Conservation (phyloP, 2,329 filamentous ascomycete species). For the Cadophora gregata region DNA sequence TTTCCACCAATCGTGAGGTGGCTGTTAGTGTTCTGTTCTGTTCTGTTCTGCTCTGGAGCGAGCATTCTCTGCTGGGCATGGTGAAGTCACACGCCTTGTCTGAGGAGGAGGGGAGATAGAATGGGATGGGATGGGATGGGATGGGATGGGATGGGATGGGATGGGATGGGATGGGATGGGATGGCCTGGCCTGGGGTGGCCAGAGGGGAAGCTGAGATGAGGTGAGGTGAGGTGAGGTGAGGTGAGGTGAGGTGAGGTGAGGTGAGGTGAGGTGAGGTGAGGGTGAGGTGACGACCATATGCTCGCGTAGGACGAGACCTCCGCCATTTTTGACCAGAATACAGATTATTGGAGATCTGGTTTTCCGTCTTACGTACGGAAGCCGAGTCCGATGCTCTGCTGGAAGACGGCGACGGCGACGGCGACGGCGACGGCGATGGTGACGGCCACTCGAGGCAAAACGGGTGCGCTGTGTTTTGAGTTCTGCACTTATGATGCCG, state of each 20-base stretch:
- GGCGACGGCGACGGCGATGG: background rate
- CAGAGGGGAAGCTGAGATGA: background rate
- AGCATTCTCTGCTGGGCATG: constrained; percentile 1
- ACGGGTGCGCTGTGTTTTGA: background rate
- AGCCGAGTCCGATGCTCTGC: background rate
- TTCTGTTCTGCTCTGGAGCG: background rate
- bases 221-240: constrained; percentile 1
- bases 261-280: constrained; percentile 2
- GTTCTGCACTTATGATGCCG: constrained; percentile 9
- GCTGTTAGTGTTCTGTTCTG: background rate
- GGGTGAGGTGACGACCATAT: constrained; percentile 1
- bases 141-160: background rate
- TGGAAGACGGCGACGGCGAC: background rate
- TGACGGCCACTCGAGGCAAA: background rate
- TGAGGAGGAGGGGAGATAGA: background rate
- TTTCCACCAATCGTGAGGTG: constrained; percentile 4
- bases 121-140: background rate
- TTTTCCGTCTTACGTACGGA: constrained; percentile 7
- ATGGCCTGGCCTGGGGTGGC: background rate
- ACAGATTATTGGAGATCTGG: constrained; percentile 9
- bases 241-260: no score
- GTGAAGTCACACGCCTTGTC: constrained; percentile 14
- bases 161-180: background rate
- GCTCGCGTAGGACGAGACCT: background rate
- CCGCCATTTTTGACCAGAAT: background rate